These are phyloP conservation scores for Stagonosporopsis tanaceti DNA, from an alignment of 2,329 filamentous ascomycete species.

Conservation along the genomic window DNA sequence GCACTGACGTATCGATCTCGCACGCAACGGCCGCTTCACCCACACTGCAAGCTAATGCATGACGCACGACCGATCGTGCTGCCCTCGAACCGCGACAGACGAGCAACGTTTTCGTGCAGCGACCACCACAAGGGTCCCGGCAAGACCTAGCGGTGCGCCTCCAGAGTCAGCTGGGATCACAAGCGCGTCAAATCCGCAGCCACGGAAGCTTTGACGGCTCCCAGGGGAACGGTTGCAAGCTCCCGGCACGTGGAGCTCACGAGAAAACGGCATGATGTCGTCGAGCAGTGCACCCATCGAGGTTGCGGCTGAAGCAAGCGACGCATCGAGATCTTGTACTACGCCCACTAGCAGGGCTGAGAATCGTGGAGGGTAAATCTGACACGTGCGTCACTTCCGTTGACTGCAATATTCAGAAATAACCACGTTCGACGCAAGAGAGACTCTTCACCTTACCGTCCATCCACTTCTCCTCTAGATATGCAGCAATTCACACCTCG, in stretches of 20 bases:
- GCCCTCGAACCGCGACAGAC: constrained; percentile 13
- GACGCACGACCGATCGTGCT: constrained; percentile 13
- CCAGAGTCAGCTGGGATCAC: constrained; percentile 15
- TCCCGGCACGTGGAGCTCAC: constrained; percentile 11
- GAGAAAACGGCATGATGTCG: constrained; percentile 9
- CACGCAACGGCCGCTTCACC: neutral
- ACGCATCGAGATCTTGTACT: constrained; percentile 7
- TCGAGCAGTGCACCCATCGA: neutral
- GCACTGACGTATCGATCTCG: neutral
- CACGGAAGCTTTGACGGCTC: constrained; percentile 5
- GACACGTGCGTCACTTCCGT: neutral
- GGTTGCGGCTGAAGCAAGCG: constrained; percentile 13
- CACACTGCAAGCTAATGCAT: constrained; percentile 3
- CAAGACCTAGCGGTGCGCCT: constrained; percentile 8
- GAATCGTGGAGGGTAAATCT: neutral
- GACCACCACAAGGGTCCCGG: constrained; percentile 11
- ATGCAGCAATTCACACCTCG: constrained; percentile 1
- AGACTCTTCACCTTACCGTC: neutral
- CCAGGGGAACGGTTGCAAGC: constrained; percentile 8
- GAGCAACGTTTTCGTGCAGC: constrained; percentile 15
- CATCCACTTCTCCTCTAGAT: neutral
- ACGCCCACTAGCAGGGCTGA: constrained; percentile 7
- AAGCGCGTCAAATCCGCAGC: constrained; percentile 15
- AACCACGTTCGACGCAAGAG: neutral
- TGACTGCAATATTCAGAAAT: constrained; percentile 2